A percentile compares a stretch with the other conserved stretches of the same genome.
phyloP scores from a whole-genome alignment of 2,329 filamentous ascomycete species.

The Paecilomyces fulvus region DNA sequence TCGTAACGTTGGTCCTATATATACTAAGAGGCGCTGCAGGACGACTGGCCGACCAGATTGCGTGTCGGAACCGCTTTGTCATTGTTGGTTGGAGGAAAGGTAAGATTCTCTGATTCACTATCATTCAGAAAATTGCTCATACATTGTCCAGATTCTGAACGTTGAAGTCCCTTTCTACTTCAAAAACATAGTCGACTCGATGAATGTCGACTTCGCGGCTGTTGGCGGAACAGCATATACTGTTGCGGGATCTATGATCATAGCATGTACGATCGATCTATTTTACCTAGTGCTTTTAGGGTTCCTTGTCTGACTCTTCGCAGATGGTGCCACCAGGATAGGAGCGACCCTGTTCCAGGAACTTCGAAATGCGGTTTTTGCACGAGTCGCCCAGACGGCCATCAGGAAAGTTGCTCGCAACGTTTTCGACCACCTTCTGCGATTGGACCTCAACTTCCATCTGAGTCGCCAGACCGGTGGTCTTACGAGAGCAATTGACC shows the following conservation, averaged over 20 bases:
- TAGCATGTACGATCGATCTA: constrained; percentile 59
- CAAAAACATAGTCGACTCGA: constrained; percentile 92
- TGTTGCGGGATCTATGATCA: constrained; percentile 82
- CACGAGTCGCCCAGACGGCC: constrained; percentile 92
- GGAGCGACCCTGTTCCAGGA: constrained; percentile 88
- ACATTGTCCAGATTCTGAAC: constrained; percentile 58
- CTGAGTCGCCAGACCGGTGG: constrained; percentile 90
- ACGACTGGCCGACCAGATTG: constrained; percentile 71
- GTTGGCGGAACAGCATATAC: constrained; percentile 82
- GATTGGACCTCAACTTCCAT: constrained; percentile 88
- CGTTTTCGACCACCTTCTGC: constrained; percentile 84
- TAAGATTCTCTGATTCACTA: constrained; percentile 20
- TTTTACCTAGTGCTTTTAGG: neutral
- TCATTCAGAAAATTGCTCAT: constrained; percentile 8
- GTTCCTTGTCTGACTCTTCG: constrained; percentile 6
- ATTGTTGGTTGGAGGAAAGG: constrained; percentile 80
- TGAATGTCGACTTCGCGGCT: constrained; percentile 89
- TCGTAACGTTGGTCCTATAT: neutral
- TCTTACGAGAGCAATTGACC: constrained; percentile 84
- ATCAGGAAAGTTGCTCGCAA: constrained; percentile 85
- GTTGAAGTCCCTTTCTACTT: constrained; percentile 99
- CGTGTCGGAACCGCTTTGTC: constrained; percentile 78
- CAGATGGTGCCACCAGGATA: constrained; percentile 76
- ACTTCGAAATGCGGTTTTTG: constrained; percentile 90
- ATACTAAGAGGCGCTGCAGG: constrained; percentile 28